Percentiles rank a stretch among this genome's conserved stretches.
phyloP scores from a whole-genome alignment of 164 flowering plant species.

The Litsea cubeba region DNA sequence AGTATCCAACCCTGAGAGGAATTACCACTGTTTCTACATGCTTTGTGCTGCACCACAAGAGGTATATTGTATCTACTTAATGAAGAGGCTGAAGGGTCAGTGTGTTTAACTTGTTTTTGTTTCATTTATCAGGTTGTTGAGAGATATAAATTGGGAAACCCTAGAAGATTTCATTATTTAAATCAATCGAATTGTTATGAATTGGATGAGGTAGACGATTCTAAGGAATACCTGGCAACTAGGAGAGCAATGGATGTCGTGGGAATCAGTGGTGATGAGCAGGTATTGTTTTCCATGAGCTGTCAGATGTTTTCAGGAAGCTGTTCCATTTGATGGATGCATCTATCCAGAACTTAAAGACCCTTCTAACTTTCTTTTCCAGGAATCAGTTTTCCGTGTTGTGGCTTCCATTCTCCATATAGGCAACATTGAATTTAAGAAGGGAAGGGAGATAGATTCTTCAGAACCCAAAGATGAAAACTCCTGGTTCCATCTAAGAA shows the following conservation, averaged over 20 bases:
- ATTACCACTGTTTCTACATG: slow-evolving; percentile 99
- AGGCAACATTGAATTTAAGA: slow-evolving; percentile 74
- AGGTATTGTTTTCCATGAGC: slow-evolving; percentile 32
- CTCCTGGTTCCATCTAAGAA: slow-evolving; percentile 64
- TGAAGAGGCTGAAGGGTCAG: background rate
- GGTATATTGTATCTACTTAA: slow-evolving; percentile 37
- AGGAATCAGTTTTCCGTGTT: slow-evolving; percentile 86
- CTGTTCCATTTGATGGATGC: background rate
- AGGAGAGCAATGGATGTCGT: slow-evolving; percentile 85
- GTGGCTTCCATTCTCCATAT: slow-evolving; percentile 87
- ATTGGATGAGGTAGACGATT: slow-evolving; percentile 70
- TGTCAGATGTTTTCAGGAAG: background rate
- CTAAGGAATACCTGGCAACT: slow-evolving; percentile 71
- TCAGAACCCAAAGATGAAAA: slow-evolving; percentile 79
- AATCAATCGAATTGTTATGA: slow-evolving; percentile 77
- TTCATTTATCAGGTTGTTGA: slow-evolving; percentile 45
- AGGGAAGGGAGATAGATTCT: slow-evolving; percentile 68
- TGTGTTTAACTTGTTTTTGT: background rate
- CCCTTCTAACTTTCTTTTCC: slow-evolving; percentile 4
- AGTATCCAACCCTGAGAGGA: slow-evolving; percentile 96
- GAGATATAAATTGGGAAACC: slow-evolving; percentile 64
- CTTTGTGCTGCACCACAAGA: slow-evolving; percentile 96
- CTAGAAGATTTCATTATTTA: slow-evolving; percentile 72
- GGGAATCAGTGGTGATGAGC: slow-evolving; percentile 71
- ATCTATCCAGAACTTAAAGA: background rate